Conservation (phyloP, 176 grass and related monocot genomes). For the Puccinellia tenuiflora region DNA sequence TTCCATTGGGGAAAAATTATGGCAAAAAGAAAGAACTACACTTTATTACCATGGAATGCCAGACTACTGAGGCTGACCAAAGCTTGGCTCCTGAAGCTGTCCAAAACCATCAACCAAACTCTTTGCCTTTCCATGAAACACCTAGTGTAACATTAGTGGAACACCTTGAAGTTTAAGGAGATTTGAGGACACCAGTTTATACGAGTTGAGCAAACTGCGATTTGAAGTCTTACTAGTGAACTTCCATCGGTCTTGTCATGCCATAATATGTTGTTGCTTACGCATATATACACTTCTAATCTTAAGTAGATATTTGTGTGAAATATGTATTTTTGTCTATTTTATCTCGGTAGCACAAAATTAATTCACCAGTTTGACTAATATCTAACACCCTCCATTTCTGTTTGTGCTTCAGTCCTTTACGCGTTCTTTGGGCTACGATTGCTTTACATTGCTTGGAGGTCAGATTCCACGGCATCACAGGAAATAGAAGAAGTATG, state of each 20-base stretch:
- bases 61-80: too few relatives aligned
- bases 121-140: too few relatives aligned
- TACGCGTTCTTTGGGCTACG: constrained; percentile 87
- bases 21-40: too few relatives aligned
- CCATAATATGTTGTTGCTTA: too few relatives aligned
- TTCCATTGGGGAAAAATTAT: too few relatives aligned
- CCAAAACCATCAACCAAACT: too few relatives aligned
- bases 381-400: constrained; percentile 23
- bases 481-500: constrained; percentile 98
- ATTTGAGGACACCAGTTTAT: too few relatives aligned
- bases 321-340: too few relatives aligned
- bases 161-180: too few relatives aligned
- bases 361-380: neutral
- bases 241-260: neutral
- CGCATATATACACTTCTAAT: neutral
- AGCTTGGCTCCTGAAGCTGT: too few relatives aligned
- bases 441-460: constrained; percentile 92
- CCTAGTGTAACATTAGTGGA: too few relatives aligned
- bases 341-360: neutral
- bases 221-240: neutral
- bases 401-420: constrained; percentile 47
- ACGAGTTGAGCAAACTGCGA: neutral
- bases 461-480: constrained; percentile 78
- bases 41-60: too few relatives aligned
- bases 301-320: neutral